Evolutionary conservation across 306 rosid genomes (phyloP).

Genomic region (Medicago truncatula): MtrunA17r5.0-ANR NC_053045.1:2235501-2236000

Average conservation of each 20-base stretch:
- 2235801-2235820: not conserved
- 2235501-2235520: not conserved
- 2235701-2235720: not conserved
- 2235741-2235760: not conserved
- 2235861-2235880: too few relatives aligned
- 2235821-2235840: too few relatives aligned
- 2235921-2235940: too few relatives aligned
- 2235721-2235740: not conserved
- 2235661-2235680: not conserved
- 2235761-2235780: not conserved
- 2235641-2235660: not conserved
- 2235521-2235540: not conserved
- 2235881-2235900: too few relatives aligned
- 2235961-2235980: too few relatives aligned
- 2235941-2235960: too few relatives aligned
- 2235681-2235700: constrained; percentile 6
- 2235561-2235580: not conserved
- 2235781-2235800: not conserved
- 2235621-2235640: not conserved
- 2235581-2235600: not conserved
- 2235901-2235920: too few relatives aligned
- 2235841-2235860: too few relatives aligned
- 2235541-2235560: not conserved
- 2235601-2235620: not conserved
- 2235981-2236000: not conserved